A percentile compares a stretch with the other conserved stretches of the same genome.
phyloP scores from a whole-genome alignment of 352 stramenopile species.

The Phytophthora quininea region DNA sequence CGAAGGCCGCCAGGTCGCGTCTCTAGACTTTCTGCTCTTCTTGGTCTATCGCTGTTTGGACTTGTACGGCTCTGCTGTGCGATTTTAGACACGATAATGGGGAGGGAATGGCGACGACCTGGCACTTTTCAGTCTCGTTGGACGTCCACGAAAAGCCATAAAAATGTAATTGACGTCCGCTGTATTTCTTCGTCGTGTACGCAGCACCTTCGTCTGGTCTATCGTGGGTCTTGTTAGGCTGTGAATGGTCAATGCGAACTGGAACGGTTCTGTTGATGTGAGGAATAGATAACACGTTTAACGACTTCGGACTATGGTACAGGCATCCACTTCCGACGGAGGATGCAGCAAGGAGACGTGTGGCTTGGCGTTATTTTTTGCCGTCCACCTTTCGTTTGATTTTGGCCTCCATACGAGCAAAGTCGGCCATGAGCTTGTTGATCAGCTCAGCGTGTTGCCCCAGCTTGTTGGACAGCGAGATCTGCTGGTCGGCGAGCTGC shows the following conservation, averaged over 20 bases:
- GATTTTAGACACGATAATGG: conserved; percentile 3
- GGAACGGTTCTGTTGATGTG: too few relatives aligned
- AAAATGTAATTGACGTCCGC: conserved; percentile 28
- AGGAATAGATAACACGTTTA: too few relatives aligned
- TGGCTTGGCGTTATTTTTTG: conserved; percentile 24
- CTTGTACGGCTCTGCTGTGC: background rate
- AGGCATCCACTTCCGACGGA: conserved; percentile 13
- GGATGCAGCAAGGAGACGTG: background rate
- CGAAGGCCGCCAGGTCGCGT: conserved; percentile 18
- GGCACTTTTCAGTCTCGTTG: conserved; percentile 8
- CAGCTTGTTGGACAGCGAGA: conserved; percentile 68
- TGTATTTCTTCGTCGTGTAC: background rate
- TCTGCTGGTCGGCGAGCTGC: conserved; percentile 79
- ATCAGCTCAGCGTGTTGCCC: conserved; percentile 76
- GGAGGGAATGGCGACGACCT: conserved; percentile 9
- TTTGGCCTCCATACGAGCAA: conserved; percentile 82
- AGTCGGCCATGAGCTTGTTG: conserved; percentile 74
- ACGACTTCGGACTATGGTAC: too few relatives aligned
- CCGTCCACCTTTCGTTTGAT: conserved; percentile 51
- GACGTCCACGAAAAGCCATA: conserved; percentile 23
- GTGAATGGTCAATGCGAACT: too few relatives aligned
- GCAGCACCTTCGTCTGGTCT: background rate
- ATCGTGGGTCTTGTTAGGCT: background rate
- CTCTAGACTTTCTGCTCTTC: conserved; percentile 16
- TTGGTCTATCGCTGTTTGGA: too few relatives aligned